Evolutionary conservation across 495 filamentous ascomycete species (phyloP), one percentile per base, ranked within the genome.

Genomic region (Trichodelitschia bisporula): DNA sequence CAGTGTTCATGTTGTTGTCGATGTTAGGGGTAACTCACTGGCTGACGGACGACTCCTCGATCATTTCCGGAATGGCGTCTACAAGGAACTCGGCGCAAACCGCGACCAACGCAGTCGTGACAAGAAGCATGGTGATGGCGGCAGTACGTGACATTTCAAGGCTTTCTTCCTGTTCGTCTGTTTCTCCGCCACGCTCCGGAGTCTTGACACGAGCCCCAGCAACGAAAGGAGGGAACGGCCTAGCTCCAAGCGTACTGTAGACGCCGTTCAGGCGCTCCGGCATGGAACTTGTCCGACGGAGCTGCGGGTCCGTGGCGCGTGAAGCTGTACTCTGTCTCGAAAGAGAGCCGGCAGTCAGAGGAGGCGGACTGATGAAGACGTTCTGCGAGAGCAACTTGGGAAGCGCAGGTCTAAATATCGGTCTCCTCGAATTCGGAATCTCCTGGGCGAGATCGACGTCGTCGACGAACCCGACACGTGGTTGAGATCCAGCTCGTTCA

Each of bases 21-120:
- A n/a, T n/a, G n/a, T n/a, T n/a, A n/a, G n/a, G n/a, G n/a, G n/a
- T n/a, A n/a, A n/a, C n/a, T n/a, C n/a, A n/a, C n/a, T 83, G 64
- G 39, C 66, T 72, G 30, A 89, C 50, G 15, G 53, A 50, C 3
- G 71, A 67, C 18, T 57, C 57, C 5, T 56, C 54, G 13, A 84
- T 62, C 45, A 92, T 69, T 16, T 55, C 60, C 29, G 75, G 62
- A 39, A 92, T 90, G 27, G 70, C 68, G 35, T 70, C 70, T 14
- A 86, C 77, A 34, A 90, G 62, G 52, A 84, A 86, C 39, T 90
- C 78, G 35, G 82, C 82, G 47, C 82, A 90, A 11, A 76, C 51
- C 0, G 82, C 78, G 1, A 92, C 79, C 1, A 90, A 59, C 4
- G 49, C 74, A 2, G 82, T 90, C 3, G 76, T 73, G 17, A 74